These are phyloP conservation scores for Reutealis trisperma DNA, from an alignment of 345 rosid genomes.

Conservation along the genomic window DNA sequence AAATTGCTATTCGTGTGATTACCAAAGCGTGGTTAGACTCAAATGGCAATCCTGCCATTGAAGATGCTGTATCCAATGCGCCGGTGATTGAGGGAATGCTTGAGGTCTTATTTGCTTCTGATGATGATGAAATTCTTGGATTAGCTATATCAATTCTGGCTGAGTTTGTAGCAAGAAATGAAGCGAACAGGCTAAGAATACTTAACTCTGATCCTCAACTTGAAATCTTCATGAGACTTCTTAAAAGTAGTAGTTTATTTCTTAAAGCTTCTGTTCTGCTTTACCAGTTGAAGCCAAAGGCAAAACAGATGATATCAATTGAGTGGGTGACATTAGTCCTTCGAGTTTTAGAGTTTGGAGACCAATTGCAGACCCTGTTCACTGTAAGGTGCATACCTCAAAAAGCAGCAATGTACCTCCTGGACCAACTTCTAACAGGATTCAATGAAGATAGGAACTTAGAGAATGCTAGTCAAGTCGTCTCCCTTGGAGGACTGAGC, in stretches of 20 bases:
- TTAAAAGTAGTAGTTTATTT: slow-evolving; percentile 53
- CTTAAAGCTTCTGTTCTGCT: slow-evolving; percentile 62
- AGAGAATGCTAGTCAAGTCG: slow-evolving; percentile 58
- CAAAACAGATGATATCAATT: slow-evolving; percentile 61
- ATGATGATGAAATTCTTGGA: slow-evolving; percentile 57
- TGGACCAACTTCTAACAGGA: slow-evolving; percentile 59
- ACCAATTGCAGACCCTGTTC: slow-evolving; percentile 58
- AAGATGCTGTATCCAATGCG: slow-evolving; percentile 40
- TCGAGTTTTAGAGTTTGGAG: slow-evolving; percentile 63
- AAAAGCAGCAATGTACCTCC: slow-evolving; percentile 58
- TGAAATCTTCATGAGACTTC: slow-evolving; percentile 51
- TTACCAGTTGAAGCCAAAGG: slow-evolving; percentile 54
- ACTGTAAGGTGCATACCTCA: slow-evolving; percentile 48
- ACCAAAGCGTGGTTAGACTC: slow-evolving; percentile 52
- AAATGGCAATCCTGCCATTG: slow-evolving; percentile 34
- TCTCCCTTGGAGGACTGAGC: slow-evolving; percentile 53
- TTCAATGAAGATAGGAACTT: slow-evolving; percentile 58
- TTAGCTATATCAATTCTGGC: slow-evolving; percentile 52
- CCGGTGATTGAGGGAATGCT: slow-evolving; percentile 51
- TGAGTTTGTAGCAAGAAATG: slow-evolving; percentile 39
- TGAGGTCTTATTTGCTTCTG: slow-evolving; percentile 53
- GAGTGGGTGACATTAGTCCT: slow-evolving; percentile 63
- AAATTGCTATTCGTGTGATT: slow-evolving; percentile 44
- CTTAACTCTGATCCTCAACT: slow-evolving; percentile 57
- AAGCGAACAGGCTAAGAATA: slow-evolving; percentile 38